Conservation (phyloP, 306 rosid species). For the Trifolium repens region DNA sequence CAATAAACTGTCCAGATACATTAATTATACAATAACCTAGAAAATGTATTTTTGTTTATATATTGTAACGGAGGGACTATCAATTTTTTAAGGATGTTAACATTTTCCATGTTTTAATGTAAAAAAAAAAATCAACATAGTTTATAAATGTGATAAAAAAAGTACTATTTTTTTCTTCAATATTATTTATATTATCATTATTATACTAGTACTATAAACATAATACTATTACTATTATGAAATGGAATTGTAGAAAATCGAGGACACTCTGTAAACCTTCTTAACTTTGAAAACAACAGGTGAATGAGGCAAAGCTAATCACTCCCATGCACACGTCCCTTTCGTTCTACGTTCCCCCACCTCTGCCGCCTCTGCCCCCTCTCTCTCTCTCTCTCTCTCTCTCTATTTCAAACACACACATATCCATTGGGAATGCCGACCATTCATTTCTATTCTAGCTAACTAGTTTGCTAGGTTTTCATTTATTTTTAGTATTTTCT, state of each 20-base stretch:
- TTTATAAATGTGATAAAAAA: too few species aligned
- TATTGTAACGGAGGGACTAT: too few species aligned
- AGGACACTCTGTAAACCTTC: constrained; percentile 53
- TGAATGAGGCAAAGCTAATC: constrained; percentile 84
- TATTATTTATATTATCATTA: too few species aligned
- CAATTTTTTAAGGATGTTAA: too few species aligned
- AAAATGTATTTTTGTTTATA: too few species aligned
- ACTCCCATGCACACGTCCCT: constrained; percentile 97
- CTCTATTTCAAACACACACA: constrained; percentile 14
- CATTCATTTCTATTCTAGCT: constrained; percentile 49
- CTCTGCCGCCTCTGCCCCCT: constrained; percentile 56
- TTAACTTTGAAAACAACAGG: constrained; percentile 79
- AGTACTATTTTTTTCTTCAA: too few species aligned
- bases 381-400: constrained; percentile 22
- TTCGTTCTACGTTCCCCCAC: constrained; percentile 70
- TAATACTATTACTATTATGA: neutral
- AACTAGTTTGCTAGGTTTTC: neutral
- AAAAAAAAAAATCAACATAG: too few species aligned
- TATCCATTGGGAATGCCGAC: constrained; percentile 64
- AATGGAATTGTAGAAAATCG: constrained; percentile 81
- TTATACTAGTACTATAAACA: too few species aligned
- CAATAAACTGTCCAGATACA: too few species aligned
- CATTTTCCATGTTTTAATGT: too few species aligned
- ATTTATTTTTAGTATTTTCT: neutral
- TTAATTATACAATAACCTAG: too few species aligned